These are phyloP conservation scores for Fusarium brevicatenulatum DNA, from an alignment of 2,329 filamentous ascomycete species.

Conservation along the genomic window DNA sequence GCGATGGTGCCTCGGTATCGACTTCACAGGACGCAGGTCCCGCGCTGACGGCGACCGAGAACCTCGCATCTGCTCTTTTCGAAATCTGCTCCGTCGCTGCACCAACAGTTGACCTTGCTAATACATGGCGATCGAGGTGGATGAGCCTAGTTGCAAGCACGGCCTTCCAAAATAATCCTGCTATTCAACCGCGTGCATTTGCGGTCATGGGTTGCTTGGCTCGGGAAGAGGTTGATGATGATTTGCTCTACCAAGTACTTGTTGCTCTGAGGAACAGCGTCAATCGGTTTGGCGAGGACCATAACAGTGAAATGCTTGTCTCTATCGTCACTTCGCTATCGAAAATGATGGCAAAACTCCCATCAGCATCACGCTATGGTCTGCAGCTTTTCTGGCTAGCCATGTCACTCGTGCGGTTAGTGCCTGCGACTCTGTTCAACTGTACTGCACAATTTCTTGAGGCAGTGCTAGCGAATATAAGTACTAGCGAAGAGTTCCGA, in stretches of 20 bases:
- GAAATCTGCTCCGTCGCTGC: constrained; percentile 72
- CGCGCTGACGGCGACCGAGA: constrained; percentile 67
- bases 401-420: constrained; percentile 71
- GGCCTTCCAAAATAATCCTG: constrained; percentile 77
- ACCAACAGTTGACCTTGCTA: constrained; percentile 71
- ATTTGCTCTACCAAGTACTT: constrained; percentile 75
- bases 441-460: constrained; percentile 73
- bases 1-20: constrained; percentile 65
- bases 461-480: constrained; percentile 71
- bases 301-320: constrained; percentile 73
- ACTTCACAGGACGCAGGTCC: constrained; percentile 64
- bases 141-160: constrained; percentile 79
- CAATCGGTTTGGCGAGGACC: constrained; percentile 71
- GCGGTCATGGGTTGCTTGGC: constrained; percentile 77
- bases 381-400: constrained; percentile 77
- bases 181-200: constrained; percentile 75
- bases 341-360: constrained; percentile 77
- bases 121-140: constrained; percentile 76
- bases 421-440: constrained; percentile 71
- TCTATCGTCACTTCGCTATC: constrained; percentile 74
- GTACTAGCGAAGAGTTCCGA: constrained; percentile 67
- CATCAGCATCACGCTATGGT: constrained; percentile 73
- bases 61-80: constrained; percentile 68
- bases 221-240: constrained; percentile 77
- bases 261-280: constrained; percentile 74